Evolutionary conservation across 305 asterid species (phyloP).

Genomic region (Withania somnifera): DNA sequence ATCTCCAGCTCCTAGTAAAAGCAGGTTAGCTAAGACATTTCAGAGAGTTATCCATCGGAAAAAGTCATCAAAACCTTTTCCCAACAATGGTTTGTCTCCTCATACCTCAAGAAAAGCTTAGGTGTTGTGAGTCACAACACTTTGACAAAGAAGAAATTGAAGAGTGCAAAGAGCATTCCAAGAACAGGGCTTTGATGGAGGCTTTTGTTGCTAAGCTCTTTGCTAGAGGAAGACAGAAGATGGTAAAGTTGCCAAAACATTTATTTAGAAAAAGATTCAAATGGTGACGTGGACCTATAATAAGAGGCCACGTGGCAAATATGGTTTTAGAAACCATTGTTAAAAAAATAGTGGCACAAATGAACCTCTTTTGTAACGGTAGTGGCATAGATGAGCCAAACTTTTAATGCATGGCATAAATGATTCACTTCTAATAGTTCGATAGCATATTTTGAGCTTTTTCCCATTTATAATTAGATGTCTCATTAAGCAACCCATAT

Average conservation of each 20-base stretch:
- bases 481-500: background rate
- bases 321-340: too few species aligned
- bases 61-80: conserved; percentile 20
- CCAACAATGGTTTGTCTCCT: conserved; percentile 59
- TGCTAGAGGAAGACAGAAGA: too few species aligned
- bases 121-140: conserved; percentile 71
- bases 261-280: too few species aligned
- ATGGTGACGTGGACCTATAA: too few species aligned
- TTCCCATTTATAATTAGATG: background rate
- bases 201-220: conserved; percentile 88
- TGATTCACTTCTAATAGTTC: too few species aligned
- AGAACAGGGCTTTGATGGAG: conserved; percentile 59
- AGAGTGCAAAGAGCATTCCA: conserved; percentile 49
- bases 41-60: conserved; percentile 46
- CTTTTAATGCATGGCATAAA: too few species aligned
- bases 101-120: conserved; percentile 74
- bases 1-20: conserved; percentile 29
- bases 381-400: too few species aligned
- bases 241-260: too few species aligned
- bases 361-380: too few species aligned
- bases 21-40: conserved; percentile 46
- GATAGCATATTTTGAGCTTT: too few species aligned
- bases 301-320: too few species aligned
- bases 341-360: too few species aligned
- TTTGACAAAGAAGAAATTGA: conserved; percentile 36